Conservation (phyloP, 2,329 filamentous ascomycete genomes). For the Tolypocladium tropicale region DNA sequence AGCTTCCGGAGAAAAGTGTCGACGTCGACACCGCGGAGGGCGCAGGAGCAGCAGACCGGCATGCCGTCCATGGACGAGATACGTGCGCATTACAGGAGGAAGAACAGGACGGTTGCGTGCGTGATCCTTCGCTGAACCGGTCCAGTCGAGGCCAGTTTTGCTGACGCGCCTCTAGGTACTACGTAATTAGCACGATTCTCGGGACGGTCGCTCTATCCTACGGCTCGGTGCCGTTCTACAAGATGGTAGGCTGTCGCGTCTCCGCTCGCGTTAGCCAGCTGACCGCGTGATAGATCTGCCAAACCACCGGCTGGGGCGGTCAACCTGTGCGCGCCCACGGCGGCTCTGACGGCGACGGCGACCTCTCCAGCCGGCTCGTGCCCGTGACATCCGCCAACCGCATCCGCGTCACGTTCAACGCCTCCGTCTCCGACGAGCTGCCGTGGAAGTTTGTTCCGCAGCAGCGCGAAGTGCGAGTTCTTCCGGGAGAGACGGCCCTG, state of each 20-base stretch:
- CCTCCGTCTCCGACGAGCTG: slow-evolving; percentile 86
- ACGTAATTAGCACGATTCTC: slow-evolving; percentile 66
- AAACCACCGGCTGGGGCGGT: slow-evolving; percentile 83
- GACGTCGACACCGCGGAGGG: slow-evolving; percentile 14
- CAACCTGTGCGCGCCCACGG: slow-evolving; percentile 78
- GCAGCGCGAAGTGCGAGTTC: slow-evolving; percentile 88
- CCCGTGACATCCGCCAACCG: slow-evolving; percentile 75
- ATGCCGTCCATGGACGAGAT: slow-evolving; percentile 49
- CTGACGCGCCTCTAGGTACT: slow-evolving; percentile 43
- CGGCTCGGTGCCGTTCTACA: slow-evolving; percentile 77
- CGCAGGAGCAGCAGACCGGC: slow-evolving; percentile 15
- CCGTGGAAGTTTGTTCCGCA: slow-evolving; percentile 97
- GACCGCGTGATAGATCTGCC: slow-evolving; percentile 49
- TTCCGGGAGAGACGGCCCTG: slow-evolving; percentile 91
- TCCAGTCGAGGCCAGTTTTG: background rate
- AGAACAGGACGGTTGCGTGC: slow-evolving; percentile 52
- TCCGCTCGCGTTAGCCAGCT: background rate
- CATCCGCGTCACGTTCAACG: slow-evolving; percentile 91
- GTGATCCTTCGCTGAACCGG: slow-evolving; percentile 3
- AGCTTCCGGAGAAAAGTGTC: slow-evolving; percentile 23
- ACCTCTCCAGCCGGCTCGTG: slow-evolving; percentile 65
- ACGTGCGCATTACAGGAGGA: slow-evolving; percentile 51
- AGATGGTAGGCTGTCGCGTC: slow-evolving; percentile 51
- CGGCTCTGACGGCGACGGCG: slow-evolving; percentile 38
- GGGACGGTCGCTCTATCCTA: slow-evolving; percentile 74